Conservation (phyloP, 2,329 filamentous ascomycete genomes). For the Fusarium newnesense region DNA sequence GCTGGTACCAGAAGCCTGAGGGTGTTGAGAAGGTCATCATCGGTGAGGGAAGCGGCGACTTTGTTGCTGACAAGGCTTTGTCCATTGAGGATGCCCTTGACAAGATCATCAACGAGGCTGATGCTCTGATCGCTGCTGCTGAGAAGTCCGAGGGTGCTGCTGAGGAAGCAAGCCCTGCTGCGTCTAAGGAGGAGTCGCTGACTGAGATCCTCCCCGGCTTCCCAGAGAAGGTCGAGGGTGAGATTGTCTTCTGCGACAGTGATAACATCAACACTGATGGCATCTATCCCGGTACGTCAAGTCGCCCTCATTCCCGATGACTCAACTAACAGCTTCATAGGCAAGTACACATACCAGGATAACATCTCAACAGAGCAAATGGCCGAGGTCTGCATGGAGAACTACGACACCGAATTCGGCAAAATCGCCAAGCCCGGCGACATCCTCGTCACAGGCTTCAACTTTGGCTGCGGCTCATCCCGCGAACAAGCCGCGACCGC, state of each 20-base stretch:
- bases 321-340: slow-evolving; percentile 13
- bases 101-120: slow-evolving; percentile 75
- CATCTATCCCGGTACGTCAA: slow-evolving; percentile 84
- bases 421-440: slow-evolving; percentile 74
- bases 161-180: slow-evolving; percentile 2
- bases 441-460: slow-evolving; percentile 86
- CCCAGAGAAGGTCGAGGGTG: slow-evolving; percentile 81
- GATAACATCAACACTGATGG: slow-evolving; percentile 81
- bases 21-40: slow-evolving; percentile 73
- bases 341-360: slow-evolving; percentile 93
- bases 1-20: slow-evolving; percentile 79
- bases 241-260: slow-evolving; percentile 76
- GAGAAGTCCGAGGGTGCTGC: slow-evolving; percentile 53
- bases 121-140: slow-evolving; percentile 66
- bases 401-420: slow-evolving; percentile 83
- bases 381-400: slow-evolving; percentile 92
- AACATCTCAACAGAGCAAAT: slow-evolving; percentile 79
- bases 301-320: accelerated
- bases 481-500: slow-evolving; percentile 85
- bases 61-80: slow-evolving; percentile 71
- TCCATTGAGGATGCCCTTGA: slow-evolving; percentile 77
- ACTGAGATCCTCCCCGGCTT: slow-evolving; percentile 88
- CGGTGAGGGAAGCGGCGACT: slow-evolving; percentile 76
- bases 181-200: slow-evolving; percentile 49
- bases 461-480: slow-evolving; percentile 86